Conservation (phyloP, 768 basidiomycete genomes). For the Podaxis rugospora region DNA sequence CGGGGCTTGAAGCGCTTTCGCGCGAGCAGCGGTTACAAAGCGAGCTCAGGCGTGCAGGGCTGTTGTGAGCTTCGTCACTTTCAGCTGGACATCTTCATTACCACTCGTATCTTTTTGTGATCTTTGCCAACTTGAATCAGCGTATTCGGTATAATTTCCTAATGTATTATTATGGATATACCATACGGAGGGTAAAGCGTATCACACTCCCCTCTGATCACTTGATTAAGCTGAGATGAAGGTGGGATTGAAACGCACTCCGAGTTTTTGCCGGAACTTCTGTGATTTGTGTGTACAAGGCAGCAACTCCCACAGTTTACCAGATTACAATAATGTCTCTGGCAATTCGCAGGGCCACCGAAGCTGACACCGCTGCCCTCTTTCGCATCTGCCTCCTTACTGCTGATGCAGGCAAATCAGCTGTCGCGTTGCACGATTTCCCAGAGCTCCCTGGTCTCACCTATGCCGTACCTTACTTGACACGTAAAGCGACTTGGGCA, state of each 20-base stretch:
- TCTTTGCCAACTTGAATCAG: neutral
- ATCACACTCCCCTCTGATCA: neutral
- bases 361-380: conserved; percentile 50
- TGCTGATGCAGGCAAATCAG: conserved; percentile 65
- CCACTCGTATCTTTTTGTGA: neutral
- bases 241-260: neutral
- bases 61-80: conserved; percentile 35
- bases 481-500: conserved; percentile 62
- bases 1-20: conserved; percentile 40
- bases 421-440: conserved; percentile 55
- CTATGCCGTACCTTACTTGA: conserved; percentile 74
- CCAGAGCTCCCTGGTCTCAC: conserved; percentile 66
- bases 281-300: neutral
- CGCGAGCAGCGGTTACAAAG: conserved; percentile 55
- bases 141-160: neutral
- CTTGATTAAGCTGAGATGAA: neutral
- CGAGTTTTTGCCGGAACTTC: neutral
- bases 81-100: neutral
- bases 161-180: neutral
- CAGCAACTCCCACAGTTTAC: neutral
- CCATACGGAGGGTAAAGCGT: neutral
- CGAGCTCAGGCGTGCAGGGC: conserved; percentile 60
- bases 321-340: conserved; percentile 28
- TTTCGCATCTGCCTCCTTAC: conserved; percentile 75
- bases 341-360: conserved; percentile 44